These are phyloP conservation scores for Centaurea solstitialis DNA, from an alignment of 129 eudicot genomes.

Conservation along the genomic window DNA sequence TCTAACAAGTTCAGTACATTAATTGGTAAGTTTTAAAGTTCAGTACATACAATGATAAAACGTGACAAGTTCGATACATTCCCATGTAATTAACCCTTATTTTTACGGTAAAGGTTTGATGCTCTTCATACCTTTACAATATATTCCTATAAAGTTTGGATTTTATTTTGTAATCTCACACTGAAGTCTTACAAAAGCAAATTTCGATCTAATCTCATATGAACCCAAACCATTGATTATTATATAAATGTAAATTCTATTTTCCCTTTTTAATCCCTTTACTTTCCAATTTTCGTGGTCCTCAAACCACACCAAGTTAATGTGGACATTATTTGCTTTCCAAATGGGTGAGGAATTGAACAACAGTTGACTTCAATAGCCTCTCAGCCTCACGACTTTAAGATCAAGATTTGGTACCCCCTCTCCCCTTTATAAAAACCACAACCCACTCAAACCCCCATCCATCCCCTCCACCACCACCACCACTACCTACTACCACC, in stretches of 20 bases:
- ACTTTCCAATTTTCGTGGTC: conserved; percentile 17
- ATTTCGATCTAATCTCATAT: too few relatives aligned
- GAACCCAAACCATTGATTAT: too few relatives aligned
- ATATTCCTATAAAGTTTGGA: too few relatives aligned
- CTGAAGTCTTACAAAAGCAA: too few relatives aligned
- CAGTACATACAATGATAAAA: too few relatives aligned
- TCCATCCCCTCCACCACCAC: not conserved
- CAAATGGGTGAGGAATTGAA: not conserved
- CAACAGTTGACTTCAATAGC: conserved; percentile 8
- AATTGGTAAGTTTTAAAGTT: too few relatives aligned
- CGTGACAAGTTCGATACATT: too few relatives aligned
- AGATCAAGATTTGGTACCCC: not conserved
- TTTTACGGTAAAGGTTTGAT: too few relatives aligned
- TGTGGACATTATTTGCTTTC: conserved; percentile 24
- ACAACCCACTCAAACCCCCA: not conserved
- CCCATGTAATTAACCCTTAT: too few relatives aligned
- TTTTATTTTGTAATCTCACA: too few relatives aligned
- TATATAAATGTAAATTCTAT: not conserved
- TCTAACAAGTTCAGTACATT: too few relatives aligned
- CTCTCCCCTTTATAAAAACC: not conserved
- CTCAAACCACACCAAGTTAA: conserved; percentile 13
- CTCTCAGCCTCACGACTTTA: conserved; percentile 13
- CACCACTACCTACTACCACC: conserved; percentile 18
- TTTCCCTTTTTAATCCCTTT: not conserved
- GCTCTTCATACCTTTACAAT: too few relatives aligned